Evolutionary conservation across 148 eudicot genomes (phyloP).

Genomic region (Rhododendron mucronatum): DNA sequence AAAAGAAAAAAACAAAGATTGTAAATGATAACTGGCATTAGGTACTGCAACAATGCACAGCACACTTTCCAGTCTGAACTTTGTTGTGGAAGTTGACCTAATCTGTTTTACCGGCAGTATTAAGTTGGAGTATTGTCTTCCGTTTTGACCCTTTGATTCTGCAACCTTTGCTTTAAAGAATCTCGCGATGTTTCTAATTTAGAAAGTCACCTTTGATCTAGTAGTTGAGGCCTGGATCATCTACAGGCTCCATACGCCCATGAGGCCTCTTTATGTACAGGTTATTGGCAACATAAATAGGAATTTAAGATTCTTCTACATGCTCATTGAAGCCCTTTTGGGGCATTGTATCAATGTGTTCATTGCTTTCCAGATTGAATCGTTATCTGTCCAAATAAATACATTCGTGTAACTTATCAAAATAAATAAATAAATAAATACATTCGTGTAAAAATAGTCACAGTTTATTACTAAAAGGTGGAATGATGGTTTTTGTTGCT

Average conservation of each 20-base stretch:
- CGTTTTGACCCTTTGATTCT: not conserved
- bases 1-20: not conserved
- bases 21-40: not conserved
- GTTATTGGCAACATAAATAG: not conserved
- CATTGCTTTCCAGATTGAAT: not conserved
- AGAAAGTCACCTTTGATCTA: not conserved
- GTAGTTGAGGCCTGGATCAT: not conserved
- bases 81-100: not conserved
- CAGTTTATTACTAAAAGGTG: not conserved
- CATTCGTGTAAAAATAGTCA: too few species aligned
- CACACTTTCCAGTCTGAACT: not conserved
- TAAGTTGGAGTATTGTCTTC: not conserved
- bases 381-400: not conserved
- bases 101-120: not conserved
- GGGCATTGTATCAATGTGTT: not conserved
- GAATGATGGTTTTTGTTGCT: not conserved
- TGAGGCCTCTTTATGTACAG: not conserved
- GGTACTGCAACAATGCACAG: not conserved
- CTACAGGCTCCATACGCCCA: not conserved
- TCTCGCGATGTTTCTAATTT: not conserved
- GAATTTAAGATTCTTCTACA: not conserved
- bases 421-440: not conserved
- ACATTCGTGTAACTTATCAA: too few species aligned
- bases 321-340: not conserved
- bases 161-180: conserved; percentile 10